Evolutionary conservation across 78 protist genomes (phyloP).

Genomic region (Pigoraptor vietnamica): DNA sequence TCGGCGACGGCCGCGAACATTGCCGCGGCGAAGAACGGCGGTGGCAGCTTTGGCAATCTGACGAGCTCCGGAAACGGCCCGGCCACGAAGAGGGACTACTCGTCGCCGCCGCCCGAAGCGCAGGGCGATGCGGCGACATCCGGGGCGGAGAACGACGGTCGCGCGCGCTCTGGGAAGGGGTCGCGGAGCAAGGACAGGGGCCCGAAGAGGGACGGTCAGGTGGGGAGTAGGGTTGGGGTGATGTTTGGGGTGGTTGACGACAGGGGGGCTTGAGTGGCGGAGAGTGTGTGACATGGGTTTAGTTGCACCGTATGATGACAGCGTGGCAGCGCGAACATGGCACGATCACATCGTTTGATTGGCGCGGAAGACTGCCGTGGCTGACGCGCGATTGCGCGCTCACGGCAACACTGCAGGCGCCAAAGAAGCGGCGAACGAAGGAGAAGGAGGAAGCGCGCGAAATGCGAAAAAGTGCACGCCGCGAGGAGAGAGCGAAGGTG

Average conservation of each 20-base stretch:
- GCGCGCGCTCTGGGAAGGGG: background rate
- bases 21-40: background rate
- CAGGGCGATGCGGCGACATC: background rate
- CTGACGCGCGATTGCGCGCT: no score
- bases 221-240: no score
- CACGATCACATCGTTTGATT: no score
- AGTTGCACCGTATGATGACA: no score
- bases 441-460: background rate
- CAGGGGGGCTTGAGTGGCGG: no score
- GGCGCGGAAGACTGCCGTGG: no score
- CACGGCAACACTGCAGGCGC: no score
- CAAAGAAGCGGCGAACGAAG: background rate
- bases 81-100: background rate
- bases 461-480: background rate
- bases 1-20: background rate
- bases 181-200: background rate
- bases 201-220: background rate
- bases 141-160: background rate
- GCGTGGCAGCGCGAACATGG: no score
- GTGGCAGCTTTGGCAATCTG: background rate
- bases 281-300: no score
- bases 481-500: background rate
- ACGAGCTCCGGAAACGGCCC: background rate
- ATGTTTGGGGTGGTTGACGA: no score
- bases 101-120: background rate